These are phyloP conservation scores for Beverwykella pulmonaria DNA, from an alignment of 495 filamentous ascomycete genomes.

Conservation along the genomic window DNA sequence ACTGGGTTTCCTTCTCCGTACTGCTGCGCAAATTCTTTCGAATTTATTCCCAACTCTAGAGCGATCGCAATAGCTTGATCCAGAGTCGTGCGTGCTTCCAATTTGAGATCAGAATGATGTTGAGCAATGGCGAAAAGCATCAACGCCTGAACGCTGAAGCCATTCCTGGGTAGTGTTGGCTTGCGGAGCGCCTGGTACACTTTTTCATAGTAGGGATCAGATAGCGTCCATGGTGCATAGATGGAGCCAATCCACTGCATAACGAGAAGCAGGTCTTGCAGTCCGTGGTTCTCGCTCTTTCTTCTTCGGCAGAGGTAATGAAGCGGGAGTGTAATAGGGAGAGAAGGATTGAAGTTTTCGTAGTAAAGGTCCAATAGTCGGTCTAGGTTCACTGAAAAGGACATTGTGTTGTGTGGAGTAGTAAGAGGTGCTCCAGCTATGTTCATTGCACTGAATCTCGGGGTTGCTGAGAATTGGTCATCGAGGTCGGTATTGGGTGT, in stretches of 20 bases:
- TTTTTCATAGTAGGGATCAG: conserved; percentile 18
- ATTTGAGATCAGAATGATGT: conserved; percentile 16
- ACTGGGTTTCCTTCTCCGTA: conserved; percentile 28
- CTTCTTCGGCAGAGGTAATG: conserved; percentile 19
- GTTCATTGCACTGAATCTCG: not conserved
- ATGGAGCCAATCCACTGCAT: conserved; percentile 34
- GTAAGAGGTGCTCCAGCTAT: not conserved
- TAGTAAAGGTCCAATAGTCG: conserved; percentile 33
- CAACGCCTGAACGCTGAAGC: conserved; percentile 28
- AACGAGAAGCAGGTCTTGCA: conserved; percentile 25
- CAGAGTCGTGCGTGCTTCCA: not conserved
- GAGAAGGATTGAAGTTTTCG: conserved; percentile 24
- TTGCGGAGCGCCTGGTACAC: conserved; percentile 12
- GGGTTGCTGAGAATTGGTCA: conserved; percentile 2
- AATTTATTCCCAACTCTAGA: conserved; percentile 28
- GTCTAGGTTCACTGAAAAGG: conserved; percentile 14
- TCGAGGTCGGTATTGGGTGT: conserved; percentile 7
- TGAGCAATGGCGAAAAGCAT: conserved; percentile 24
- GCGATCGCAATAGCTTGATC: conserved; percentile 19
- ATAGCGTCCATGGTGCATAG: conserved; percentile 31
- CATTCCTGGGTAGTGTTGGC: not conserved
- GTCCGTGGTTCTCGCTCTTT: conserved; percentile 6
- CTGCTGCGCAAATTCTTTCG: conserved; percentile 18
- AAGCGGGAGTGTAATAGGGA: conserved; percentile 20
- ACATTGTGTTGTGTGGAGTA: conserved; percentile 1